A percentile compares a stretch with the other conserved stretches of the same genome.
These are phyloP conservation scores for Calocera cornea DNA, from an alignment of 768 basidiomycete genomes.

Conservation along the genomic window DNA sequence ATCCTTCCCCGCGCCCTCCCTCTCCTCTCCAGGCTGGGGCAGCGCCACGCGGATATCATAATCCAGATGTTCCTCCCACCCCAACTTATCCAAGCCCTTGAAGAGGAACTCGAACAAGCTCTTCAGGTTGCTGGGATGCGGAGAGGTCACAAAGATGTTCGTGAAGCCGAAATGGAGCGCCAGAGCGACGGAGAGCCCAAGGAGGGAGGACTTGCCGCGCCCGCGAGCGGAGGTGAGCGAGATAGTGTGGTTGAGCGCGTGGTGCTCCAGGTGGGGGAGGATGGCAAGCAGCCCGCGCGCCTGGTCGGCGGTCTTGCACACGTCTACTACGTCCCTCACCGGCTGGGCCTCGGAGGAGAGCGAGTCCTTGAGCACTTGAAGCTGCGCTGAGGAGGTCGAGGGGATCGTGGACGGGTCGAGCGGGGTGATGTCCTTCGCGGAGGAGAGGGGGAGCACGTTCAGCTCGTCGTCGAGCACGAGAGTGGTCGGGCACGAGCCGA, in stretches of 20 bases:
- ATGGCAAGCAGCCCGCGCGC: slow-evolving; percentile 43
- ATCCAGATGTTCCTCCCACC: slow-evolving; percentile 94
- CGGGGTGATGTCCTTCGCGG: slow-evolving; percentile 79
- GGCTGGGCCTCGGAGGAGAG: slow-evolving; percentile 65
- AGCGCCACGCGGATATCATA: slow-evolving; percentile 56
- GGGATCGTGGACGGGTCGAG: slow-evolving; percentile 35
- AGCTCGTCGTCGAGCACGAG: slow-evolving; percentile 94
- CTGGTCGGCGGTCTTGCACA: slow-evolving; percentile 87
- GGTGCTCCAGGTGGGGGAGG: slow-evolving; percentile 52
- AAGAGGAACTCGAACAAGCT: slow-evolving; percentile 97
- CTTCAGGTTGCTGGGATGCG: slow-evolving; percentile 93
- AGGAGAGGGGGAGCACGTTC: slow-evolving; percentile 90
- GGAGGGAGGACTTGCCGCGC: slow-evolving; percentile 88
- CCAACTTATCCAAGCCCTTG: slow-evolving; percentile 86
- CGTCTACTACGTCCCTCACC: slow-evolving; percentile 75
- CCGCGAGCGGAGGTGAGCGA: slow-evolving; percentile 90
- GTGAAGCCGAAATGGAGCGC: slow-evolving; percentile 89
- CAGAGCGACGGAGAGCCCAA: slow-evolving; percentile 89
- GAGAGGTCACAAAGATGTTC: slow-evolving; percentile 96
- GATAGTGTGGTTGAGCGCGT: slow-evolving; percentile 73
- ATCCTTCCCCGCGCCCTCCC: slow-evolving; percentile 37
- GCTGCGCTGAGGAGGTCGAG: slow-evolving; percentile 42
- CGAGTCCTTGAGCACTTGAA: slow-evolving; percentile 64
- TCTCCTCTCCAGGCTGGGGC: background rate
- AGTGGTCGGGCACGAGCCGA: slow-evolving; percentile 85